phyloP scores from a whole-genome alignment of 148 eudicot genomes.

The Limonium bicolor region DNA sequence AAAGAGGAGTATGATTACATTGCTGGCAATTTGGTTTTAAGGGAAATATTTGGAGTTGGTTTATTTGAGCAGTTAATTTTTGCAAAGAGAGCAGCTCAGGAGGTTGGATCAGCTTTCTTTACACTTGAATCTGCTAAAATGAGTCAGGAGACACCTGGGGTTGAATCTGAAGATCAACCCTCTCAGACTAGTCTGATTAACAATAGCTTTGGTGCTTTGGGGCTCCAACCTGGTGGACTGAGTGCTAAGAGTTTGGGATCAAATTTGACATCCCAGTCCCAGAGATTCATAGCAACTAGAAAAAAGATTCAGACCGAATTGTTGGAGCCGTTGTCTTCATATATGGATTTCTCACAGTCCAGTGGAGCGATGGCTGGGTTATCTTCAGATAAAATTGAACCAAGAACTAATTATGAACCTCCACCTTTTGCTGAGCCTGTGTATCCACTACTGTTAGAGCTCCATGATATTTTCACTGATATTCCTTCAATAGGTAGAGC shows the following conservation, averaged over 20 bases:
- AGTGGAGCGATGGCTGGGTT: slow-evolving; percentile 10
- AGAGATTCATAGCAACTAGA: slow-evolving; percentile 17
- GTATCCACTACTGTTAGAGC: slow-evolving; percentile 65
- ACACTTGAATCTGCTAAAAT: slow-evolving; percentile 40
- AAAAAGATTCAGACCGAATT: slow-evolving; percentile 40
- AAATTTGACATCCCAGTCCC: slow-evolving; percentile 15
- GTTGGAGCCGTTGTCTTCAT: slow-evolving; percentile 32
- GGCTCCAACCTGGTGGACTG: slow-evolving; percentile 32
- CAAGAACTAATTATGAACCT: slow-evolving; percentile 40
- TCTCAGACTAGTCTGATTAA: slow-evolving; percentile 13
- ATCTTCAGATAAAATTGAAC: slow-evolving; percentile 14
- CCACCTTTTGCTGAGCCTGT: slow-evolving; percentile 63
- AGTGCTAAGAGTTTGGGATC: slow-evolving; percentile 29
- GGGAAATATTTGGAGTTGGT: slow-evolving; percentile 78
- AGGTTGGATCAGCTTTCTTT: slow-evolving; percentile 64
- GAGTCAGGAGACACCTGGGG: slow-evolving; percentile 12
- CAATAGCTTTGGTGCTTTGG: slow-evolving; percentile 24
- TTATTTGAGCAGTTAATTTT: slow-evolving; percentile 49
- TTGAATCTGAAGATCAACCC: slow-evolving; percentile 6
- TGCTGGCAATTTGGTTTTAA: slow-evolving; percentile 74
- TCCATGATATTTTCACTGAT: slow-evolving; percentile 52
- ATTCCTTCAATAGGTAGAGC: slow-evolving; percentile 64
- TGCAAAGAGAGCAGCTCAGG: slow-evolving; percentile 58
- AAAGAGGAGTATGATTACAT: slow-evolving; percentile 56
- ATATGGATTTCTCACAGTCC: slow-evolving; percentile 14